A percentile compares a stretch with the other conserved stretches of the same genome.
Conservation (phyloP, 257 asterid genomes). For the Handroanthus guayacan region DNA sequence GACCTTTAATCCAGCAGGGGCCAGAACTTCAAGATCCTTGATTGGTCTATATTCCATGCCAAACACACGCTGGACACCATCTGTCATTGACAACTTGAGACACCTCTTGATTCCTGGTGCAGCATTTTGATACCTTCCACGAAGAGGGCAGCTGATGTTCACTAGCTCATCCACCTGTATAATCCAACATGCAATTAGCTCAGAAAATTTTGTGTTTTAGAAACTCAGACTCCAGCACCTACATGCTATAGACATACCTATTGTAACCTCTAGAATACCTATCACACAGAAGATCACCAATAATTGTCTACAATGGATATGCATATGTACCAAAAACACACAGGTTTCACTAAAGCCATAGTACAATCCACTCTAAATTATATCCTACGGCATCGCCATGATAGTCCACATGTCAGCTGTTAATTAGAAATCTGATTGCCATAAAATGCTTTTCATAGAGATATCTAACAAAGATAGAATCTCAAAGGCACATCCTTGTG, state of each 20-base stretch:
- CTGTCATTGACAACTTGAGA: constrained; percentile 92
- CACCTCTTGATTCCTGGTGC: constrained; percentile 87
- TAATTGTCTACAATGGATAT: background rate
- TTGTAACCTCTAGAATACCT: background rate
- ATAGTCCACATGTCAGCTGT: background rate
- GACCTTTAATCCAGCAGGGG: constrained; percentile 93
- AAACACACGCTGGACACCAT: constrained; percentile 91
- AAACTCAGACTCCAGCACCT: constrained; percentile 11
- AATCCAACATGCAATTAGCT: constrained; percentile 35
- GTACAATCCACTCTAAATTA: background rate
- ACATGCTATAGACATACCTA: background rate
- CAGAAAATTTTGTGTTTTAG: constrained; percentile 10
- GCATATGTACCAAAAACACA: background rate
- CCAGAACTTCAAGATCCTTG: constrained; percentile 72
- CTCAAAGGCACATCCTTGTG: constrained; percentile 14
- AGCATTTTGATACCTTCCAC: constrained; percentile 79
- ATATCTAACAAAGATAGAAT: background rate
- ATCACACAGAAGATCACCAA: background rate
- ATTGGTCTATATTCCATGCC: constrained; percentile 97
- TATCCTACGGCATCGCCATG: constrained; percentile 7
- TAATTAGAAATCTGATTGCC: constrained; percentile 3
- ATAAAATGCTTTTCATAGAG: background rate
- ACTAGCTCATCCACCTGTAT: constrained; percentile 91
- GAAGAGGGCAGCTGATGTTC: constrained; percentile 82
- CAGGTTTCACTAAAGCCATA: background rate